These are phyloP conservation scores for Blastomyces gilchristii DNA, from an alignment of 2,329 filamentous ascomycete genomes.

Conservation along the genomic window DNA sequence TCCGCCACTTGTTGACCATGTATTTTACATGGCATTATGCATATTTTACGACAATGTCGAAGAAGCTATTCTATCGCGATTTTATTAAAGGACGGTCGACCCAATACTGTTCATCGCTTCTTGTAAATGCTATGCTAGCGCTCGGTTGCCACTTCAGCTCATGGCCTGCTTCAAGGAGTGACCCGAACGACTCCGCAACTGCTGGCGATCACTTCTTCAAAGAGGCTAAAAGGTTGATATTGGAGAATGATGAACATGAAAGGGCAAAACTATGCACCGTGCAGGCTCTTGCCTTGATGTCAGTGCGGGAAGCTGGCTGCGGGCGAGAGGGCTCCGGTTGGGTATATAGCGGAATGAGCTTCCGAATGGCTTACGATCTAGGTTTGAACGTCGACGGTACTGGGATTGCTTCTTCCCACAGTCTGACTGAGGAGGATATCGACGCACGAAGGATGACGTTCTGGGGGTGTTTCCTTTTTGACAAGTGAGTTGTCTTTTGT, in stretches of 20 bases:
- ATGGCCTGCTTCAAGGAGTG: conserved; percentile 58
- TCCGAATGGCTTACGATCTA: conserved; percentile 91
- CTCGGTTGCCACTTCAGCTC: conserved; percentile 89
- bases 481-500: conserved; percentile 53
- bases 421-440: conserved; percentile 68
- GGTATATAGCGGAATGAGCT: conserved; percentile 98
- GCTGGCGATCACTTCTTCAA: conserved; percentile 94
- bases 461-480: conserved; percentile 96
- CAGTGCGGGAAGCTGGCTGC: conserved; percentile 88
- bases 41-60: conserved; percentile 87
- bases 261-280: conserved; percentile 81
- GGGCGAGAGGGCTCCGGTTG: conserved; percentile 90
- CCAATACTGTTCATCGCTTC: conserved; percentile 73
- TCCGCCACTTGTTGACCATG: conserved; percentile 86
- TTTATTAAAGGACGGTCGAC: conserved; percentile 61
- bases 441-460: conserved; percentile 88
- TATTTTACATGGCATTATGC: conserved; percentile 98
- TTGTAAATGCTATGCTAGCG: conserved; percentile 90
- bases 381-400: conserved; percentile 78
- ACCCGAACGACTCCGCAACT: conserved; percentile 65
- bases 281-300: conserved; percentile 90
- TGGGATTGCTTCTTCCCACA: conserved; percentile 49
- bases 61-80: conserved; percentile 74
- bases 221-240: conserved; percentile 78
- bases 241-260: conserved; percentile 89